Evolutionary conservation across 768 basidiomycete species (phyloP).

Genomic region (Krasilnikovozyma curviuscula): DNA sequence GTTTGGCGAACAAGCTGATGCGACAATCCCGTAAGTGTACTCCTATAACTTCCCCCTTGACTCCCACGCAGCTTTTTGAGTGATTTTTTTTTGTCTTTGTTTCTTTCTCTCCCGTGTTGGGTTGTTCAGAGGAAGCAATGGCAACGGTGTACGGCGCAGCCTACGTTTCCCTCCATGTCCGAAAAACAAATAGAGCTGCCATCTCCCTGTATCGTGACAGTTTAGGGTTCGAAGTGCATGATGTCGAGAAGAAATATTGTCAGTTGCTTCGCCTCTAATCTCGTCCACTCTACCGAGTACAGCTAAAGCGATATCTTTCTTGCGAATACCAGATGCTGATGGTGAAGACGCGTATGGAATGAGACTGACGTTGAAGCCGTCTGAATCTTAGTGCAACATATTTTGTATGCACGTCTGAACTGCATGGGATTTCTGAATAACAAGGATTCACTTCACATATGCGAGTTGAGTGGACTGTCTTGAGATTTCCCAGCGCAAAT

Average conservation of each 20-base stretch:
- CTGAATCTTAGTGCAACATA: no score
- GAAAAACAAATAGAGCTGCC: slow-evolving; percentile 86
- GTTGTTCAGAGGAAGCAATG: slow-evolving; percentile 70
- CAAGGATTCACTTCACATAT: no score
- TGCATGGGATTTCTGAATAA: no score
- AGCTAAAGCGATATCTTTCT: background rate
- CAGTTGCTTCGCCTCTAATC: slow-evolving; percentile 24
- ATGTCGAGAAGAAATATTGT: slow-evolving; percentile 83
- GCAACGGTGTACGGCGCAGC: slow-evolving; percentile 60
- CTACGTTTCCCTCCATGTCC: slow-evolving; percentile 74
- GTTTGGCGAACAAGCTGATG: slow-evolving; percentile 88
- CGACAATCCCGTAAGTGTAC: slow-evolving; percentile 56
- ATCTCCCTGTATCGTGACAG: slow-evolving; percentile 72
- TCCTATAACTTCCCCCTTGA: background rate
- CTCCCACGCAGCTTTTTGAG: background rate
- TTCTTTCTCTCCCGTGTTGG: background rate
- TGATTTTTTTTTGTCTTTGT: background rate
- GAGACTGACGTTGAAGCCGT: slow-evolving; percentile 40
- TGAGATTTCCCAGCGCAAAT: no score
- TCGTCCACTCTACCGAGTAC: background rate
- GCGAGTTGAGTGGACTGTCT: no score
- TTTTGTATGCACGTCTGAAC: no score
- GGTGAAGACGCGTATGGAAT: slow-evolving; percentile 90
- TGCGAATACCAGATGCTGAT: slow-evolving; percentile 49
- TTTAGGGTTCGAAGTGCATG: slow-evolving; percentile 68